Conservation (phyloP, 495 filamentous ascomycete genomes). For the Neurospora cerealis region DNA sequence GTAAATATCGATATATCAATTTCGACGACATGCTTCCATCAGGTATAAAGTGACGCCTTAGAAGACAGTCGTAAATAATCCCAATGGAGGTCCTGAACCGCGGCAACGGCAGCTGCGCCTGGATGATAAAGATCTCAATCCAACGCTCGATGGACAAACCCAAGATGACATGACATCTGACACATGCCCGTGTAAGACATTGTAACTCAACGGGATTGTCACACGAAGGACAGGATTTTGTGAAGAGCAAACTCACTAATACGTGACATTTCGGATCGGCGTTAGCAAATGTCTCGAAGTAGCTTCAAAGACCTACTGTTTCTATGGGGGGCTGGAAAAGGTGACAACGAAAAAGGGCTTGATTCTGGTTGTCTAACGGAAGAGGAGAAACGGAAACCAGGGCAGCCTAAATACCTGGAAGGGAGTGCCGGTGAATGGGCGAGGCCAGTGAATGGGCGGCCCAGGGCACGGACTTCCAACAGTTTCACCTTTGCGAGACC, state of each 20-base stretch:
- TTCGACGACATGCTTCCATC: neutral
- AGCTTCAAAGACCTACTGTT: neutral
- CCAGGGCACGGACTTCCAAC: too few species aligned
- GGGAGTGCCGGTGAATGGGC: too few species aligned
- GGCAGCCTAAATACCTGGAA: too few species aligned
- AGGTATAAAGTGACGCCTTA: neutral
- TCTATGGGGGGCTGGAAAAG: too few species aligned
- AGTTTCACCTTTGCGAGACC: neutral
- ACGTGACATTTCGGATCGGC: neutral
- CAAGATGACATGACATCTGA: neutral
- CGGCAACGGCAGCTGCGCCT: neutral
- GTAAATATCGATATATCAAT: neutral
- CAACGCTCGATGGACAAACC: neutral
- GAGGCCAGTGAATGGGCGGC: too few species aligned
- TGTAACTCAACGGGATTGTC: neutral
- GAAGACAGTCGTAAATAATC: neutral
- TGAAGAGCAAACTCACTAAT: neutral
- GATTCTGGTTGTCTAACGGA: too few species aligned
- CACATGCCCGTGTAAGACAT: neutral
- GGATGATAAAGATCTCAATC: neutral
- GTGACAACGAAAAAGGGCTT: too few species aligned
- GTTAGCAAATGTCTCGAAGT: neutral
- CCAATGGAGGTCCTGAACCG: neutral
- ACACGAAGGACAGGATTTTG: neutral
- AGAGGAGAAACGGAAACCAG: too few species aligned